Evolutionary conservation across 805 yeast genomes (phyloP).

Genomic region (Schwanniomyces polymorphus): DNA sequence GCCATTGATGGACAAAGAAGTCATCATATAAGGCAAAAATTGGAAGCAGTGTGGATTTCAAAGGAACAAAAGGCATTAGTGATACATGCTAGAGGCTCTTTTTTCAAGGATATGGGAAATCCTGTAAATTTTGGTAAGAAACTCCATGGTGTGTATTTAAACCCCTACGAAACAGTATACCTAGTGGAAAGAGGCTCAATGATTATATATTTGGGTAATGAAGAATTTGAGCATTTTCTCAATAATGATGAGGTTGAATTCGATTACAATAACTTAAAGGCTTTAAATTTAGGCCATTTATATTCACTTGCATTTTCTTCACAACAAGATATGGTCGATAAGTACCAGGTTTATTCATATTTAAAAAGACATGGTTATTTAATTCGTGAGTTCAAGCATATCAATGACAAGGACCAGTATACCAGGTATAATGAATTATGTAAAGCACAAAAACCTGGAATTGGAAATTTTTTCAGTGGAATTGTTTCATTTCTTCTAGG

Average conservation of each 20-base stretch:
- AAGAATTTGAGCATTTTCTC: slow-evolving; percentile 18
- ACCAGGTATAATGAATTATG: background rate
- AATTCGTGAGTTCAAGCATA: slow-evolving; percentile 32
- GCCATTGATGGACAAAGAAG: slow-evolving; percentile 59
- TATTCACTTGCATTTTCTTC: slow-evolving; percentile 52
- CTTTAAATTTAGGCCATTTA: slow-evolving; percentile 62
- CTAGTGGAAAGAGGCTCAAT: slow-evolving; percentile 74
- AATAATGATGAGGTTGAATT: slow-evolving; percentile 17
- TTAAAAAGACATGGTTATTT: slow-evolving; percentile 79
- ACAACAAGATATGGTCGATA: slow-evolving; percentile 43
- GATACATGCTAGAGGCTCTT: slow-evolving; percentile 64
- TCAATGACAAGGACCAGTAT: slow-evolving; percentile 9
- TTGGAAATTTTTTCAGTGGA: background rate
- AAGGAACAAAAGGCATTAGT: slow-evolving; percentile 28
- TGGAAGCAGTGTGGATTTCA: slow-evolving; percentile 50
- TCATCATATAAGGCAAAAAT: slow-evolving; percentile 44
- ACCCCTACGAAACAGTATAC: slow-evolving; percentile 71
- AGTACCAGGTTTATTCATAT: slow-evolving; percentile 68
- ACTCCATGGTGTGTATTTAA: slow-evolving; percentile 45
- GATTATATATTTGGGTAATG: slow-evolving; percentile 25
- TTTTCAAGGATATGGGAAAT: slow-evolving; percentile 72
- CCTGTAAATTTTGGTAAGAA: slow-evolving; percentile 22
- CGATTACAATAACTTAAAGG: slow-evolving; percentile 19
- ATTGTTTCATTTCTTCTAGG: background rate
- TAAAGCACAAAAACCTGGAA: background rate